phyloP scores from a whole-genome alignment of 176 grass and related monocot genomes.

The Cocos nucifera region DNA sequence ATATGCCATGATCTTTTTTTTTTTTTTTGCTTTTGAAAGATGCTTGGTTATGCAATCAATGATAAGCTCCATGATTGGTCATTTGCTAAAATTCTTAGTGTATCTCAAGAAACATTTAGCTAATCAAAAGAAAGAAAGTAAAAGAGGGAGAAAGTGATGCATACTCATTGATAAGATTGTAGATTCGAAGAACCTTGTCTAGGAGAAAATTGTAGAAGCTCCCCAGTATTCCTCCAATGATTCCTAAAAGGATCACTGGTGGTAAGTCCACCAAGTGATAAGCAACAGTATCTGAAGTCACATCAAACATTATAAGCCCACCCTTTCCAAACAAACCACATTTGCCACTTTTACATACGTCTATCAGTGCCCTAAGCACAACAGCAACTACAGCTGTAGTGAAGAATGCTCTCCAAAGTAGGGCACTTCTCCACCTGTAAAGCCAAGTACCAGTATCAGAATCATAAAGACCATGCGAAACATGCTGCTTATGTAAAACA shows the following conservation, averaged over 20 bases:
- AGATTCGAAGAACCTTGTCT: constrained; percentile 65
- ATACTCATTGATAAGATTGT: constrained; percentile 73
- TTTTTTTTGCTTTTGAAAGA: too few relatives aligned
- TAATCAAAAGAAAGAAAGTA: constrained; percentile 4
- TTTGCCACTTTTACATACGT: constrained; percentile 63
- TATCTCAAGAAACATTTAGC: too few relatives aligned
- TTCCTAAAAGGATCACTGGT: constrained; percentile 54
- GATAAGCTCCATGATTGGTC: too few relatives aligned
- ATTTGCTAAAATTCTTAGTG: too few relatives aligned
- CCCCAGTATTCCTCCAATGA: constrained; percentile 80
- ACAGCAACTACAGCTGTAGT: constrained; percentile 84
- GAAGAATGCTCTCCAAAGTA: constrained; percentile 93
- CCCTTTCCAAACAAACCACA: constrained; percentile 95
- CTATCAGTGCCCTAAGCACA: constrained; percentile 73
- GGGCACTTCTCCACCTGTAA: constrained; percentile 90
- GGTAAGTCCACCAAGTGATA: constrained; percentile 66
- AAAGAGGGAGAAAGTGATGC: constrained; percentile 20
- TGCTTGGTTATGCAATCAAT: too few relatives aligned
- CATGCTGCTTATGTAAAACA: too few relatives aligned
- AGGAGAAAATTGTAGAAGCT: constrained; percentile 76
- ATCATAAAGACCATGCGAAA: background rate
- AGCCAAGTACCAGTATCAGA: background rate
- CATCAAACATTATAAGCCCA: constrained; percentile 98
- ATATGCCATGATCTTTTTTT: too few relatives aligned
- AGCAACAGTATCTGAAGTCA: constrained; percentile 49